These are phyloP conservation scores for Dichotomocladium elegans DNA, from an alignment of 371 early-diverging fungal species.

Conservation along the genomic window DNA sequence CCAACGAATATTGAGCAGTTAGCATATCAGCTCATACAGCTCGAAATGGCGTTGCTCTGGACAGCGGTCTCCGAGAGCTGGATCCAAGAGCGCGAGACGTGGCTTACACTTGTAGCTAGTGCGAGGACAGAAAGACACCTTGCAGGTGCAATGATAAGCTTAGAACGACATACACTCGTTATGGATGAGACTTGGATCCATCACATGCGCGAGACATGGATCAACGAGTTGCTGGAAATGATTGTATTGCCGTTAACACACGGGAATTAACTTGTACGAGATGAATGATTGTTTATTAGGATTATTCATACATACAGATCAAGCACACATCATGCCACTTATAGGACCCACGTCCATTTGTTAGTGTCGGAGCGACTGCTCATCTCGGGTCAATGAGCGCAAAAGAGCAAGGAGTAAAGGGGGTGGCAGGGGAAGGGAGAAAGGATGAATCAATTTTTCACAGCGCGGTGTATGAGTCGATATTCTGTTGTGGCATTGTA, in stretches of 20 bases:
- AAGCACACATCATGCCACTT: too few relatives aligned
- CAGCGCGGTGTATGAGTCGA: too few relatives aligned
- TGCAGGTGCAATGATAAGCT: slow-evolving; percentile 39
- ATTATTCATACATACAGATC: too few relatives aligned
- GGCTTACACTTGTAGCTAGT: slow-evolving; percentile 40
- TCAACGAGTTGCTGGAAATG: slow-evolving; percentile 41
- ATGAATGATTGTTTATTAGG: too few relatives aligned
- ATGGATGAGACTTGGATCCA: slow-evolving; percentile 35
- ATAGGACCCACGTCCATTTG: too few relatives aligned
- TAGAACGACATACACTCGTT: slow-evolving; percentile 46
- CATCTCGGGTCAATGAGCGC: too few relatives aligned
- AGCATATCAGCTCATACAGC: slow-evolving; percentile 40
- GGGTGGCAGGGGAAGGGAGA: too few relatives aligned
- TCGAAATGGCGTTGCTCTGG: slow-evolving; percentile 48
- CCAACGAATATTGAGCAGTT: slow-evolving; percentile 39
- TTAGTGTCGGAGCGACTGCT: not conserved
- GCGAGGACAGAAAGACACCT: slow-evolving; percentile 43
- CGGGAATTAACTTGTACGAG: too few relatives aligned
- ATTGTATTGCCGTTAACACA: slow-evolving; percentile 41
- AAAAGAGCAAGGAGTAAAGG: too few relatives aligned
- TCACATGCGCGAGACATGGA: slow-evolving; percentile 31
- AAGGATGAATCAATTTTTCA: too few relatives aligned
- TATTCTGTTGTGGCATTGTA: slow-evolving; percentile 1
- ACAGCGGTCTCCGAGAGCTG: slow-evolving; percentile 45
- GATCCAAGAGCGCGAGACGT: slow-evolving; percentile 47